Conservation (phyloP, 768 basidiomycete genomes). For the Leccinum subtestaceum region DNA sequence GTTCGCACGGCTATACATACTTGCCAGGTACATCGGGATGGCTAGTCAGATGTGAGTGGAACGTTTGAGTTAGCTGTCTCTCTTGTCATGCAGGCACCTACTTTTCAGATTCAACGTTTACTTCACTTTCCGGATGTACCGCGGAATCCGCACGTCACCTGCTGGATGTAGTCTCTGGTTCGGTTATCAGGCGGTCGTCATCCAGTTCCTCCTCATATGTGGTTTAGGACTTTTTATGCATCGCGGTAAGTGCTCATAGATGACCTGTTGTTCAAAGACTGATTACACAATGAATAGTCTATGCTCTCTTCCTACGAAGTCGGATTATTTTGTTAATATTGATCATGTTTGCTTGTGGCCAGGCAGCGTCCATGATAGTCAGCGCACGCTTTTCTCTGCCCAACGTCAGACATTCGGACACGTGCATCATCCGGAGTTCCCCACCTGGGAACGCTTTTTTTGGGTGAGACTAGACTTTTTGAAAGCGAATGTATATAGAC, state of each 20-base stretch:
- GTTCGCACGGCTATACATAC: conserved; percentile 9
- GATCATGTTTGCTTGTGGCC: neutral
- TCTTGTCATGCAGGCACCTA: too few species aligned
- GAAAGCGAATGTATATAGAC: neutral
- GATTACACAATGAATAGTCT: conserved; percentile 12
- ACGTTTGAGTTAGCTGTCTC: neutral
- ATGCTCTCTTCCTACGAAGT: conserved; percentile 14
- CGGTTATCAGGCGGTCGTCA: conserved; percentile 10
- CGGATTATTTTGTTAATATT: conserved; percentile 11
- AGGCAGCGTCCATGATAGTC: neutral
- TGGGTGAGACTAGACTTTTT: neutral
- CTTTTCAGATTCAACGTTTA: too few species aligned
- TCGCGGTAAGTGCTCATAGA: conserved; percentile 13
- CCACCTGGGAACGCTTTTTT: neutral
- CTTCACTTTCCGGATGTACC: conserved; percentile 18
- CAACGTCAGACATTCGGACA: neutral
- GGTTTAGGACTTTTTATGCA: conserved; percentile 17
- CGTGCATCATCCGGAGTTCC: neutral
- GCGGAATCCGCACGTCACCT: conserved; percentile 4
- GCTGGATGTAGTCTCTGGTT: conserved; percentile 18
- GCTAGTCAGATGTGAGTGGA: conserved; percentile 19
- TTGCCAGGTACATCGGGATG: conserved; percentile 17
- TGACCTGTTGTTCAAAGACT: neutral
- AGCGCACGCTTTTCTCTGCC: neutral
- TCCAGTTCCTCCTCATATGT: conserved; percentile 15